Evolutionary conservation across 1,139 yeast genomes (phyloP).

Genomic region (Kodamaea alishanica): DNA sequence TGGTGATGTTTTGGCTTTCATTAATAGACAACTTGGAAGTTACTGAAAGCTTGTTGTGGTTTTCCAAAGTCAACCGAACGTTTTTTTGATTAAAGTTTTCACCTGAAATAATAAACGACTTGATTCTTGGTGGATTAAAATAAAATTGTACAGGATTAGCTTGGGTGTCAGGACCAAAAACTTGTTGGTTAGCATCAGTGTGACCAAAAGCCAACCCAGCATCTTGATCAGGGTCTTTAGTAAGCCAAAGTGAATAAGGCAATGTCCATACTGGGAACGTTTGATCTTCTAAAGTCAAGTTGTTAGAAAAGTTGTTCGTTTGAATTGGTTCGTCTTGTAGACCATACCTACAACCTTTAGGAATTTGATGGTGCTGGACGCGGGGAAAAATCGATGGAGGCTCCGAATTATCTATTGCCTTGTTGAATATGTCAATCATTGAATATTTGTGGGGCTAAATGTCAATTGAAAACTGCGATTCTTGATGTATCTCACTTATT

Average conservation of each 20-base stretch:
- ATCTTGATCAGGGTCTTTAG: conserved; percentile 38
- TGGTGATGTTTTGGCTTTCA: conserved; percentile 19
- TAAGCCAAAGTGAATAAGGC: conserved; percentile 45
- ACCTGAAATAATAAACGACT: conserved; percentile 40
- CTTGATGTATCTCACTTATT: no score
- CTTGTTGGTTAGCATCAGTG: conserved; percentile 39
- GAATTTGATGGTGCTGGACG: conserved; percentile 25
- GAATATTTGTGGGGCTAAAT: background rate
- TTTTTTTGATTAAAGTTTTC: conserved; percentile 23
- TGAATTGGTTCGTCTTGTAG: conserved; percentile 33
- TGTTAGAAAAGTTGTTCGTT: conserved; percentile 45
- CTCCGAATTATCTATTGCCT: conserved; percentile 25
- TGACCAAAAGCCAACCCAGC: conserved; percentile 44
- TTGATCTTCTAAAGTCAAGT: conserved; percentile 42
- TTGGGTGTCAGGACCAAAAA: conserved; percentile 42
- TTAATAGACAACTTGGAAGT: conserved; percentile 22
- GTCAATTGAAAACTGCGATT: no score
- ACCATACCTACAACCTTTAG: conserved; percentile 27
- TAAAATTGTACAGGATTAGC: conserved; percentile 40
- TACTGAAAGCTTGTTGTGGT: conserved; percentile 37
- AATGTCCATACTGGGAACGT: conserved; percentile 47
- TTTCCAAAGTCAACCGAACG: conserved; percentile 21
- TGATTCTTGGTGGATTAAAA: conserved; percentile 46
- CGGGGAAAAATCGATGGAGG: conserved; percentile 28
- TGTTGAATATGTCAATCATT: conserved; percentile 14